Base-by-base conservation (phyloP, 2,329 filamentous ascomycete species). In the Penicillium sp. region DNA sequence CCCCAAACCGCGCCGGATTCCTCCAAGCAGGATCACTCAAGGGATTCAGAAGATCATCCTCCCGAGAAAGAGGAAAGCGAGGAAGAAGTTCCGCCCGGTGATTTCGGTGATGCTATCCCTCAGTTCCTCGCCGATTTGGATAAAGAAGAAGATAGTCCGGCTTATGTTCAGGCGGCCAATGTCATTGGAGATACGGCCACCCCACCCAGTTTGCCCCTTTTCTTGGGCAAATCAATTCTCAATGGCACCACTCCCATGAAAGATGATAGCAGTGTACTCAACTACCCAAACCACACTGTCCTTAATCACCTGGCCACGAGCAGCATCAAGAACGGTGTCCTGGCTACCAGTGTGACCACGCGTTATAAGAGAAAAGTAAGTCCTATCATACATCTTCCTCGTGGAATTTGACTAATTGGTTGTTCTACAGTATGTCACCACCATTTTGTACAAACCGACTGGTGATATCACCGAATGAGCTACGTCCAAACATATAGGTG, bases 291-390 rank as follows among this genome's bases (percentile, higher is more conserved):
- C 67, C 93, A 99, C 69, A 97, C 94, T 0, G 91, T 97, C 30
- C 78, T 99, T 59, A 99, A 99, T 64, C 94, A 99, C 73, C 79
- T 99, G 63, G 93, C 93, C 45, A 99, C 94, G 3, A 97, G 93
- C 74, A 97, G 92, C 73, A 99, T 99, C 74, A 97, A 96, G 78
- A 91, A 96, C 63, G 92, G 93, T 59, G 90, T 97, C 26, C 80
- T 99, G 61, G 94, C 94, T 32, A 95, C 96, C 6, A 97, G 92
- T 67, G 93, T 91, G 13, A 99, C 94, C 5, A 99, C 94, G n/a
- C 84, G 94, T 72, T 99, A 97, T 74, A 95, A 91, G 78, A 88
- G 90, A 75, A 99, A 99, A 72, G 76, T 77, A 64, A 56, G 67
- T 38, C 7, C 7, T 14, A 30, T 9, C 47, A 3, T 4, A 8